phyloP scores from a whole-genome alignment of 768 basidiomycete species.

The Amanita molliuscula region DNA sequence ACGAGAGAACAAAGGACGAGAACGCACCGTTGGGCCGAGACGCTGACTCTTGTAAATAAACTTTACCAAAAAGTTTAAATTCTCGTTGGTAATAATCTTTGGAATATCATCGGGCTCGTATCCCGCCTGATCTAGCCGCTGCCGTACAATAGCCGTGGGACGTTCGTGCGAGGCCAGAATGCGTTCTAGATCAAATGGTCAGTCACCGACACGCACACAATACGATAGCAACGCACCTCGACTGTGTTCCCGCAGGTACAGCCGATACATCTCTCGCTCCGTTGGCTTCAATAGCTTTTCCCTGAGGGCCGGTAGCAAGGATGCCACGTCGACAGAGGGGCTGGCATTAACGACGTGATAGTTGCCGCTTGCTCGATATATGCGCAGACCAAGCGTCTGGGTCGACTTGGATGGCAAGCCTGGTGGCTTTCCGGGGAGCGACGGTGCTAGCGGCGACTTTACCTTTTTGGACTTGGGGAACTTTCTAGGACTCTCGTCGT shows the following conservation, averaged over 20 bases:
- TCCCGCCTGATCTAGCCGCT: constrained; percentile 81
- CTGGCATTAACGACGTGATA: constrained; percentile 63
- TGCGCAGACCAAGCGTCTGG: constrained; percentile 12
- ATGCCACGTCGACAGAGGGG: constrained; percentile 55
- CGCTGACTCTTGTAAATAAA: constrained; percentile 82
- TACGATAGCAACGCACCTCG: constrained; percentile 38
- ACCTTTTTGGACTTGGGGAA: background rate
- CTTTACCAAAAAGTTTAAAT: constrained; percentile 76
- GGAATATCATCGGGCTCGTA: constrained; percentile 75
- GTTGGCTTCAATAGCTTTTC: constrained; percentile 40
- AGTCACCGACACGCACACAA: background rate
- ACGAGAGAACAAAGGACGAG: background rate
- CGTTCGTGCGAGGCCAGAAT: constrained; percentile 71
- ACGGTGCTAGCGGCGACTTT: background rate
- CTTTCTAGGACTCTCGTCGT: constrained; percentile 17
- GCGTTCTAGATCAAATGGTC: constrained; percentile 46
- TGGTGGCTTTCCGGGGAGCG: background rate
- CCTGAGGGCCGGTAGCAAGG: constrained; percentile 53
- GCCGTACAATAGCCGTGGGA: constrained; percentile 76
- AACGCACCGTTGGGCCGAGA: constrained; percentile 25
- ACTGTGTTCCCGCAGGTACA: constrained; percentile 70
- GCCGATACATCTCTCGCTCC: constrained; percentile 49
- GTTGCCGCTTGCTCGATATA: constrained; percentile 64
- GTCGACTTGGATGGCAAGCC: background rate
- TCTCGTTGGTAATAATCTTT: constrained; percentile 67